These are phyloP conservation scores for Tetrahymena borealis DNA, from an alignment of 73 alveolate species.

Conservation along the genomic window DNA sequence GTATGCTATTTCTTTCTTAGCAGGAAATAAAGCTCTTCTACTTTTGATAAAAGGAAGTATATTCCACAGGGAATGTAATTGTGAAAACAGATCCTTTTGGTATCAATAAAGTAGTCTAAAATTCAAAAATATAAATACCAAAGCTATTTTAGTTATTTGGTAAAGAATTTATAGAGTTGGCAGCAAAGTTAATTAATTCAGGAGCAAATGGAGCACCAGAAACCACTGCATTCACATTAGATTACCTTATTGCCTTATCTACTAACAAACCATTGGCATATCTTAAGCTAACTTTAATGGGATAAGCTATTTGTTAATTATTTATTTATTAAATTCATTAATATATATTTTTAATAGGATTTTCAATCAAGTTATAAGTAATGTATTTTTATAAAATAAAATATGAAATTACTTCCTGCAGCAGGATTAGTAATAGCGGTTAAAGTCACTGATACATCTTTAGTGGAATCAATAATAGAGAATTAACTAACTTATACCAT, in stretches of 20 bases:
- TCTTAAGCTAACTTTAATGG: background rate
- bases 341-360: too few species aligned
- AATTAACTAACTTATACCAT: background rate
- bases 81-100: slow-evolving; percentile 6
- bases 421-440: slow-evolving; percentile 21
- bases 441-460: slow-evolving; percentile 7
- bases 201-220: background rate
- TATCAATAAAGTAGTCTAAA: background rate
- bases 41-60: background rate
- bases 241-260: slow-evolving; percentile 1
- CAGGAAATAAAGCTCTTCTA: background rate
- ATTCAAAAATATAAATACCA: background rate
- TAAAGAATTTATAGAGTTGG: background rate
- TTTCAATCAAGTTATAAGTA: too few species aligned
- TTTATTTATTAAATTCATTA: too few species aligned
- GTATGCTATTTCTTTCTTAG: background rate
- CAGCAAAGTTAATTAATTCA: background rate
- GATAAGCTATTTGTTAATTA: background rate
- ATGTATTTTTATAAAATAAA: background rate
- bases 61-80: background rate
- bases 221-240: background rate
- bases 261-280: background rate
- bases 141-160: slow-evolving; percentile 4
- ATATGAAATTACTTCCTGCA: background rate
- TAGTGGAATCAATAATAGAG: background rate